Conservation (phyloP, 208 protist species). For the Trypanosoma lewisi region DNA sequence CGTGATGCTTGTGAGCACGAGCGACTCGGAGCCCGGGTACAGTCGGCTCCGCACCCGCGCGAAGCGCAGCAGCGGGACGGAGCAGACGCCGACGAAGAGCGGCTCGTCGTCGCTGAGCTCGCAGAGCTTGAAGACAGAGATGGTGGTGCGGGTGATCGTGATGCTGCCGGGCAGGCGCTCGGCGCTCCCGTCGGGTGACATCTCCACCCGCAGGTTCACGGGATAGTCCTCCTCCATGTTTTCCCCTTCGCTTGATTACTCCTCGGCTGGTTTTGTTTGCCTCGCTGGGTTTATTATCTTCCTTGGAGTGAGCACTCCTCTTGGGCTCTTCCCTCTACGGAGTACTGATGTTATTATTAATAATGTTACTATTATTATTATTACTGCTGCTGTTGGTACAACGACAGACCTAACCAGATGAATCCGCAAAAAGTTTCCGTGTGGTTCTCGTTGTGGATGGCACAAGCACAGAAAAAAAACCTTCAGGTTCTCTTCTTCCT, state of each 20-base stretch:
- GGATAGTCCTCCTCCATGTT: conserved; percentile 31
- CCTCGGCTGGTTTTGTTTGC: background rate
- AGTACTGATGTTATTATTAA: too few species aligned
- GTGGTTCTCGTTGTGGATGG: background rate
- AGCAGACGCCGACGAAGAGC: conserved; percentile 72
- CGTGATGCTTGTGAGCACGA: conserved; percentile 49
- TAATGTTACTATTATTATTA: too few species aligned
- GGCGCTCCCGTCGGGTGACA: conserved; percentile 45
- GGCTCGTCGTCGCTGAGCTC: conserved; percentile 35
- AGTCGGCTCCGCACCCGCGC: conserved; percentile 37
- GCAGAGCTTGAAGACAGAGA: conserved; percentile 52
- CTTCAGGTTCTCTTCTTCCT: too few species aligned
- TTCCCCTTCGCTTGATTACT: background rate
- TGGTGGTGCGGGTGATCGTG: conserved; percentile 56
- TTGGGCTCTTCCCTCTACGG: too few species aligned
- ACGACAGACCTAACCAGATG: background rate
- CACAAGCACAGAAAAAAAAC: too few species aligned
- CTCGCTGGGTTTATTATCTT: too few species aligned
- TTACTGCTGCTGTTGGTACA: background rate
- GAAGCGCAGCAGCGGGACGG: conserved; percentile 56
- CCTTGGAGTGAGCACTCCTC: too few species aligned
- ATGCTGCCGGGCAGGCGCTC: conserved; percentile 38
- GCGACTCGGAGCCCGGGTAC: conserved; percentile 4
- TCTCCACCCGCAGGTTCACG: conserved; percentile 45
- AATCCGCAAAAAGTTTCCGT: background rate